phyloP scores from a whole-genome alignment of 2,329 filamentous ascomycete genomes.

The Fusarium sp. region DNA sequence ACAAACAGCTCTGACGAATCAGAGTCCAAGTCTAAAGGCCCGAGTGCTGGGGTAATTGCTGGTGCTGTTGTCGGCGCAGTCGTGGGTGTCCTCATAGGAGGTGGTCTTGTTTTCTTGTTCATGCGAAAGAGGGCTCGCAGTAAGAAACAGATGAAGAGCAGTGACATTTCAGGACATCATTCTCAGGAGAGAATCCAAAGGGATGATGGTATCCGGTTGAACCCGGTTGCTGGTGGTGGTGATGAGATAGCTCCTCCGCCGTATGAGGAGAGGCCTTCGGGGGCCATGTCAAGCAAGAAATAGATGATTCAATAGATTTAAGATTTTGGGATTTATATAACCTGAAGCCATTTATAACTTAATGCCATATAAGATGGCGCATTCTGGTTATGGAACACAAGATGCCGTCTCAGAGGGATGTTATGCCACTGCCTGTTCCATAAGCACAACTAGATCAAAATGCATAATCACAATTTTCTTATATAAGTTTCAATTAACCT shows the following conservation, averaged over 20 bases:
- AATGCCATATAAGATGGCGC: too few species aligned
- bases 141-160: not conserved
- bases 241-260: not conserved
- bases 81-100: not conserved
- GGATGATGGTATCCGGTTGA: not conserved
- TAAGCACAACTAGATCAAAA: not conserved
- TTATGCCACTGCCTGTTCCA: not conserved
- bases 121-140: not conserved
- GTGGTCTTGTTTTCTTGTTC: not conserved
- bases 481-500: too few species aligned
- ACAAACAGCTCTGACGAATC: not conserved
- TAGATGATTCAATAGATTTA: not conserved
- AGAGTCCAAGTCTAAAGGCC: not conserved
- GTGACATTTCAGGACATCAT: not conserved
- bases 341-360: not conserved
- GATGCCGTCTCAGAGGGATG: too few species aligned
- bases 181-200: not conserved
- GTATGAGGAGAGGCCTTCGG: not conserved
- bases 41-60: not conserved
- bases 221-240: not conserved
- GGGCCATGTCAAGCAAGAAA: not conserved
- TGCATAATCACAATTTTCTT: not conserved
- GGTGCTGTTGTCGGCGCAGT: not conserved
- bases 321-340: not conserved
- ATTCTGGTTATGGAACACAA: not conserved